These are phyloP conservation scores for Penicillium verrucosum DNA, from an alignment of 2,329 filamentous ascomycete species.

Conservation along the genomic window DNA sequence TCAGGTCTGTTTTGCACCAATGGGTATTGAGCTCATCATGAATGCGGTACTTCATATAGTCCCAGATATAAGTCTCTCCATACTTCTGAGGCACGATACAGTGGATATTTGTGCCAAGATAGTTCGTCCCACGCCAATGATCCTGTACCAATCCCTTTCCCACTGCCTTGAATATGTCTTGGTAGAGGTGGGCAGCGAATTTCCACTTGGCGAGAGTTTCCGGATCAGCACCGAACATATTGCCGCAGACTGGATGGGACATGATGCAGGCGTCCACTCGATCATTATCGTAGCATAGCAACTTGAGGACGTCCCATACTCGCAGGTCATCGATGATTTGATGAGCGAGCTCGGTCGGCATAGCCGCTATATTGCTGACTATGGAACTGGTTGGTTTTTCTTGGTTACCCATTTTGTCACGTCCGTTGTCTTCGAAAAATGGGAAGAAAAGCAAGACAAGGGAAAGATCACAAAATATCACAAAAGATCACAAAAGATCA, in stretches of 20 bases:
- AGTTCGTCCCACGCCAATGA: not conserved
- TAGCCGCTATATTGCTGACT: slow-evolving; percentile 2
- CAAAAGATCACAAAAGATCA: not conserved
- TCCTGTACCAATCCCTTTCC: not conserved
- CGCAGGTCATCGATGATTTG: slow-evolving; percentile 23
- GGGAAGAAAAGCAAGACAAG: not conserved
- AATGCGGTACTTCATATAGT: not conserved
- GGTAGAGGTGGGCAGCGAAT: not conserved
- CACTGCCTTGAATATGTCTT: not conserved
- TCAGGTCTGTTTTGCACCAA: not conserved
- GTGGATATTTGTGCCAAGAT: not conserved
- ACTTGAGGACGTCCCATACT: slow-evolving; percentile 17
- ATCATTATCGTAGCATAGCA: slow-evolving; percentile 9
- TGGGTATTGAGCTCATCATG: not conserved
- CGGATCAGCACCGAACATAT: slow-evolving; percentile 1
- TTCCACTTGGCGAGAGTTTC: not conserved
- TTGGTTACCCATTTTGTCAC: not conserved
- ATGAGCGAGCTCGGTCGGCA: slow-evolving; percentile 21
- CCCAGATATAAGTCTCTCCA: not conserved
- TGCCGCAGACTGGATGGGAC: slow-evolving; percentile 7
- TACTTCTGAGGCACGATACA: not conserved
- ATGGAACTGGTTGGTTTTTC: not conserved
- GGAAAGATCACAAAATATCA: not conserved
- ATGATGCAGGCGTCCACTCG: slow-evolving; percentile 8
- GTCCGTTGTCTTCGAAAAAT: no score